Percentiles rank a stretch among this genome's conserved stretches.
phyloP scores from a whole-genome alignment of 768 basidiomycete genomes.

The Phanerochaete sordida region DNA sequence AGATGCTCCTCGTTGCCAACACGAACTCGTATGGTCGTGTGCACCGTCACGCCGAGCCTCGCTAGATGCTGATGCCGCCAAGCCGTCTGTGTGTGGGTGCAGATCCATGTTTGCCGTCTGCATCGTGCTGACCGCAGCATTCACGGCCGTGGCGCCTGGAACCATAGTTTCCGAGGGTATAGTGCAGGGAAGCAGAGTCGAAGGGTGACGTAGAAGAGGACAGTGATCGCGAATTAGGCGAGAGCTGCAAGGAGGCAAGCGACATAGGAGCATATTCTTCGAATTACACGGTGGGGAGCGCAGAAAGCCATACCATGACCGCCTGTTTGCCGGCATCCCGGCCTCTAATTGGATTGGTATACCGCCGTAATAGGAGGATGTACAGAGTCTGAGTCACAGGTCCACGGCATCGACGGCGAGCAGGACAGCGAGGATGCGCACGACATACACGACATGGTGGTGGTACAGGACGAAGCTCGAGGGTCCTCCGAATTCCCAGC shows the following conservation, averaged over 20 bases:
- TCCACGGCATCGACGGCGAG: neutral
- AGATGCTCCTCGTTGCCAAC: constrained; percentile 1
- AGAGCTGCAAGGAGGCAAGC: neutral
- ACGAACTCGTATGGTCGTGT: neutral
- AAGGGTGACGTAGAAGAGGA: neutral
- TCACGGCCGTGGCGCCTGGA: neutral
- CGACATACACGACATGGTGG: neutral
- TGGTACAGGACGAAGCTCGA: neutral
- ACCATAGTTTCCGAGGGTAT: neutral
- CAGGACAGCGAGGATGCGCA: neutral
- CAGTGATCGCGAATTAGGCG: neutral
- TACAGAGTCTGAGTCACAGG: neutral
- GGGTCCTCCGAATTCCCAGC: neutral
- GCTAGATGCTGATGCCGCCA: neutral
- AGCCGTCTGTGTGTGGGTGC: neutral
- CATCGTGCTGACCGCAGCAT: neutral
- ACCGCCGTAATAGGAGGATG: neutral
- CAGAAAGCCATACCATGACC: neutral
- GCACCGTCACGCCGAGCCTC: neutral
- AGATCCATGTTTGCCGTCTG: constrained; percentile 5
- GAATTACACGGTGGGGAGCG: neutral
- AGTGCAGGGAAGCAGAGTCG: neutral
- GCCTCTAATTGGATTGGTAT: neutral
- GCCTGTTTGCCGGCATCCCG: neutral
- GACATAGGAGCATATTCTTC: neutral